A percentile compares a stretch with the other conserved stretches of the same genome.
Evolutionary conservation across 768 basidiomycete species (phyloP).

Genomic region (Pisolithus microcarpus): DNA sequence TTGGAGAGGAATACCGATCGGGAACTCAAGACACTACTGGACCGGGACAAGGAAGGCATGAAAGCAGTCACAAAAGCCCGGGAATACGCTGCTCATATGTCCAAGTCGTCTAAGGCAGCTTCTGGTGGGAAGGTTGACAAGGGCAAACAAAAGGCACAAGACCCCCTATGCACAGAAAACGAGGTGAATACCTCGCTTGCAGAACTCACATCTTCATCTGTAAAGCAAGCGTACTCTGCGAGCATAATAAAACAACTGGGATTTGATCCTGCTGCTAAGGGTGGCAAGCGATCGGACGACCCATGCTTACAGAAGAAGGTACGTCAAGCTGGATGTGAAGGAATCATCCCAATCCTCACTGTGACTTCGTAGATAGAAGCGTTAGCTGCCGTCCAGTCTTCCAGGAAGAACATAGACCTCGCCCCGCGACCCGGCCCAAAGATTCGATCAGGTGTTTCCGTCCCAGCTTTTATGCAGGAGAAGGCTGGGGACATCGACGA

Average conservation of each 20-base stretch:
- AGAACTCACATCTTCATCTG: slow-evolving; percentile 4
- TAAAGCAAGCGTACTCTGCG: slow-evolving; percentile 54
- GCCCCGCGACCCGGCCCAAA: slow-evolving; percentile 57
- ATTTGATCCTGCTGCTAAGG: slow-evolving; percentile 67
- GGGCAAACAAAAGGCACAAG: slow-evolving; percentile 12
- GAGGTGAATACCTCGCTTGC: slow-evolving; percentile 13
- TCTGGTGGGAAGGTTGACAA: slow-evolving; percentile 10
- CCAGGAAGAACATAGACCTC: slow-evolving; percentile 49
- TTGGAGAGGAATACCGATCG: slow-evolving; percentile 54
- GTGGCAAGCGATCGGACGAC: slow-evolving; percentile 37
- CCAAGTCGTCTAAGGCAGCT: slow-evolving; percentile 12
- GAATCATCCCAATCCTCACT: not conserved
- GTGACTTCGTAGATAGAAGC: slow-evolving; percentile 40
- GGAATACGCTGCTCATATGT: slow-evolving; percentile 33
- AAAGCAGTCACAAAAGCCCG: slow-evolving; percentile 55
- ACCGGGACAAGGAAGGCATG: slow-evolving; percentile 64
- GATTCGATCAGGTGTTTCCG: slow-evolving; percentile 53
- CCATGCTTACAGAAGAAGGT: slow-evolving; percentile 54
- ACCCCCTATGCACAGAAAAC: slow-evolving; percentile 5
- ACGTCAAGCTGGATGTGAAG: slow-evolving; percentile 1
- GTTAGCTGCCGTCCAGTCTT: slow-evolving; percentile 44
- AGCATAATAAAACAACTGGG: slow-evolving; percentile 64
- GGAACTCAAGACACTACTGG: slow-evolving; percentile 51
- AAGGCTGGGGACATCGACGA: slow-evolving; percentile 1
- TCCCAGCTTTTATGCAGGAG: slow-evolving; percentile 27